These are phyloP conservation scores for Tetratostichococcus sp. DNA, from an alignment of 139 green algal species.

Conservation along the genomic window DNA sequence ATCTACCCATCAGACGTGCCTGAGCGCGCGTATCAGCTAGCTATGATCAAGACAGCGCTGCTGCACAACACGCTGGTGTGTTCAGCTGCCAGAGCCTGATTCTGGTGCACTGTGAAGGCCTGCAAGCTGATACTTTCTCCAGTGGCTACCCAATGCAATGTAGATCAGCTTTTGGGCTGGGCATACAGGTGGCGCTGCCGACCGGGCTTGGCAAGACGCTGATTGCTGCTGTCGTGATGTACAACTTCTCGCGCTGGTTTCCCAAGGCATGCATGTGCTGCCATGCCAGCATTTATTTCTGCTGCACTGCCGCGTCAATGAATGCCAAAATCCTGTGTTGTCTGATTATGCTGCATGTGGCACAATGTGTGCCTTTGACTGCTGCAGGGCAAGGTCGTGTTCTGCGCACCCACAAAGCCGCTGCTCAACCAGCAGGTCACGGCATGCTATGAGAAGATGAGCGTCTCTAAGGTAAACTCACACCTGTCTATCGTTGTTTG, in stretches of 20 bases:
- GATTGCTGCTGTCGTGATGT: slow-evolving; percentile 91
- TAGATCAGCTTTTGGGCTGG: too few species aligned
- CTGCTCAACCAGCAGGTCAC: slow-evolving; percentile 90
- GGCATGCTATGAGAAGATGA: slow-evolving; percentile 73
- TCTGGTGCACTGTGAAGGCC: too few species aligned
- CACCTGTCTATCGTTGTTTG: neutral
- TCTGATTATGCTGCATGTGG: too few species aligned
- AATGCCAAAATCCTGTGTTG: too few species aligned
- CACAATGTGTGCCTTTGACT: too few species aligned
- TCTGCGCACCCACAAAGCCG: slow-evolving; percentile 87
- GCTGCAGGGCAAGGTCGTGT: slow-evolving; percentile 83
- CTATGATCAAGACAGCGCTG: slow-evolving; percentile 61
- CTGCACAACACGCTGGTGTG: slow-evolving; percentile 82
- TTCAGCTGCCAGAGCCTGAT: too few species aligned
- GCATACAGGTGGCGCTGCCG: slow-evolving; percentile 76
- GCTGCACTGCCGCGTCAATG: too few species aligned
- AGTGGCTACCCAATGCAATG: too few species aligned
- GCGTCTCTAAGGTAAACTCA: slow-evolving; percentile 38
- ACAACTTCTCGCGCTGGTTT: slow-evolving; percentile 94
- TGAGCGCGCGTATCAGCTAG: slow-evolving; percentile 68
- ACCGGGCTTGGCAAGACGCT: slow-evolving; percentile 96
- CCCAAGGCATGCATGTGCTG: slow-evolving; percentile 43
- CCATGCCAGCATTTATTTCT: neutral
- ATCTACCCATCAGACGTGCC: slow-evolving; percentile 62
- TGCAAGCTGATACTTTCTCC: too few species aligned